Conservation (phyloP, 495 filamentous ascomycete genomes). For the Penicillium coprophilum region DNA sequence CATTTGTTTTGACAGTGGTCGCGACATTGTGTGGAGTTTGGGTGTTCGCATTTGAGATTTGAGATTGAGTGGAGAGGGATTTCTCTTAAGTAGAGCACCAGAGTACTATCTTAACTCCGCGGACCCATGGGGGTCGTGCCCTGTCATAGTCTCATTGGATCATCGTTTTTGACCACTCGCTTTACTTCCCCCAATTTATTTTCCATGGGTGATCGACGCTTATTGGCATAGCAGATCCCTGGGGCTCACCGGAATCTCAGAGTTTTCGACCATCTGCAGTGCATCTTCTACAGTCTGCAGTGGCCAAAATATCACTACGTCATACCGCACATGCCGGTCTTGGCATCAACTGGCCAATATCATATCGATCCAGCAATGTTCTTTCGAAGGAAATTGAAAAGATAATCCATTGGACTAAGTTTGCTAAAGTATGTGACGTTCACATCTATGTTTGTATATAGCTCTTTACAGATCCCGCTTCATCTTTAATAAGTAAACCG, state of each 20-base stretch:
- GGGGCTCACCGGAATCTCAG: neutral
- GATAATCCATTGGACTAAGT: no score
- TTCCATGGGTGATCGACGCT: neutral
- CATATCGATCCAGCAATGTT: no score
- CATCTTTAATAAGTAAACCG: constrained; percentile 47
- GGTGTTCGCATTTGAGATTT: neutral
- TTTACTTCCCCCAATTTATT: neutral
- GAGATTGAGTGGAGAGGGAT: constrained; percentile 2
- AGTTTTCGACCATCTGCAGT: neutral
- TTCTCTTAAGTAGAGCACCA: no score
- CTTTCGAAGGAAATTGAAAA: neutral
- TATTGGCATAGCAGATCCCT: neutral
- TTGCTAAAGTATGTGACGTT: neutral
- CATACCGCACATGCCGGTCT: constrained; percentile 19
- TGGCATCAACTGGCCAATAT: neutral
- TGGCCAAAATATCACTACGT: no score
- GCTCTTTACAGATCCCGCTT: neutral
- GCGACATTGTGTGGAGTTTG: constrained; percentile 24
- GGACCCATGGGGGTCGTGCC: constrained; percentile 13
- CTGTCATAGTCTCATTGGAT: constrained; percentile 16
- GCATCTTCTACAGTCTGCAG: no score
- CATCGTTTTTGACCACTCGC: constrained; percentile 9
- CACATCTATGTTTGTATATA: neutral
- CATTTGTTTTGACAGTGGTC: constrained; percentile 25
- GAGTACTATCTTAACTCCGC: no score